Percentiles rank a stretch among this genome's conserved stretches.
These are phyloP conservation scores for Fraxinus ornus DNA, from an alignment of 305 asterid genomes.

Conservation along the genomic window DNA sequence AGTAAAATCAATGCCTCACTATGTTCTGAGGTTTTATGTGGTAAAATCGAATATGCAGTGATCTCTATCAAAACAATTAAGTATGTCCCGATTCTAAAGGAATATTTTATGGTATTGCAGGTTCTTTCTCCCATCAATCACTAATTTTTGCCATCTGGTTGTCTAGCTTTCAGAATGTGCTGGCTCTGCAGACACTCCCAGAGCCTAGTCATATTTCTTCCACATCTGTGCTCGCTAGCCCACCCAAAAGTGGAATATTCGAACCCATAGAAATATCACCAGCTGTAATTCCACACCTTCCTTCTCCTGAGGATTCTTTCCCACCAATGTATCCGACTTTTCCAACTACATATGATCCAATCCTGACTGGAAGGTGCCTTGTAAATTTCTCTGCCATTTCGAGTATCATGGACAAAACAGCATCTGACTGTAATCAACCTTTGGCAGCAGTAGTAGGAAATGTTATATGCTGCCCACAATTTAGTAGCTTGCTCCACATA, in stretches of 20 bases:
- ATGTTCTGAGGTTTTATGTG: neutral
- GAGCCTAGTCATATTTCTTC: conserved; percentile 43
- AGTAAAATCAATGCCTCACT: neutral
- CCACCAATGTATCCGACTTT: conserved; percentile 91
- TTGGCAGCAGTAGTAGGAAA: conserved; percentile 81
- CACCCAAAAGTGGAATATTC: conserved; percentile 63
- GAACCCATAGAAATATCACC: conserved; percentile 93
- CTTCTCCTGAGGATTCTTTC: conserved; percentile 61
- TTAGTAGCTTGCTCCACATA: conserved; percentile 86
- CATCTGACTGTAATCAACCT: conserved; percentile 77
- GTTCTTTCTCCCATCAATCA: conserved; percentile 57
- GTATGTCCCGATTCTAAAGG: conserved; percentile 11
- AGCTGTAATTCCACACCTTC: conserved; percentile 66
- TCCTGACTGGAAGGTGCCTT: conserved; percentile 93
- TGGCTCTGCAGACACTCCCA: conserved; percentile 40
- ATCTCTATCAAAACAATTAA: neutral
- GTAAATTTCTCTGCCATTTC: conserved; percentile 86
- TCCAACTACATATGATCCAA: conserved; percentile 79
- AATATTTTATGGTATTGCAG: conserved; percentile 39
- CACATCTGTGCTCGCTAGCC: conserved; percentile 54
- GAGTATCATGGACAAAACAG: conserved; percentile 72
- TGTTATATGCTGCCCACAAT: conserved; percentile 95
- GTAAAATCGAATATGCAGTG: neutral
- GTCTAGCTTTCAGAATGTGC: conserved; percentile 51
- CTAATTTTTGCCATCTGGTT: conserved; percentile 64